Conservation (phyloP, 768 basidiomycete genomes). For the Mrakia gelida region DNA sequence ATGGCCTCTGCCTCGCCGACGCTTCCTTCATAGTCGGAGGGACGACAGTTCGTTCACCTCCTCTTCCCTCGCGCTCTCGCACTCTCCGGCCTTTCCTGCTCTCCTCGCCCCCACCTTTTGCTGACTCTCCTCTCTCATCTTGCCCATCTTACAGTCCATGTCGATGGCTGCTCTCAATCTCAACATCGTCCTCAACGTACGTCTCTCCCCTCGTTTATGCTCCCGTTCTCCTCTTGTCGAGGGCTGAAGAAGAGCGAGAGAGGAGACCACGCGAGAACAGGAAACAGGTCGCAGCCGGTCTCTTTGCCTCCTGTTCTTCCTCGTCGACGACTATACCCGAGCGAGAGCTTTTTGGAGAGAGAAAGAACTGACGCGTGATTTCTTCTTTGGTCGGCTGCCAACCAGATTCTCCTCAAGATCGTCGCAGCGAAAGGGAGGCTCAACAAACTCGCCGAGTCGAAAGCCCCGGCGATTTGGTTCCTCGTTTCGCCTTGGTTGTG, state of each 20-base stretch:
- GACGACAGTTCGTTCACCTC: neutral
- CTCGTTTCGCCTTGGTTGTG: neutral
- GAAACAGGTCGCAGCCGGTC: neutral
- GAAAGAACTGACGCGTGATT: neutral
- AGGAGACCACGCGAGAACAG: neutral
- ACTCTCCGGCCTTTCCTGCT: neutral
- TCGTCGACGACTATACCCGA: too few relatives aligned
- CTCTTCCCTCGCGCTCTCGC: neutral
- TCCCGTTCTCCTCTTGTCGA: neutral
- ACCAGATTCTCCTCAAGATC: neutral
- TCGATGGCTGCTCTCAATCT: neutral
- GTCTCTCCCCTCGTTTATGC: neutral
- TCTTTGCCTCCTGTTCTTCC: neutral
- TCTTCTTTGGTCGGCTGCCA: neutral
- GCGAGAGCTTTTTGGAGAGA: neutral
- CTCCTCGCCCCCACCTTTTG: neutral
- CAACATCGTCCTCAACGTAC: neutral
- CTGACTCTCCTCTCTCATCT: neutral
- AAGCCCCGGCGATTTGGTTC: neutral
- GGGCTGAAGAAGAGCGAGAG: neutral
- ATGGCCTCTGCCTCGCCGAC: neutral
- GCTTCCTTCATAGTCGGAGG: constrained; percentile 7
- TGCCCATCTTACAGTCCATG: neutral
- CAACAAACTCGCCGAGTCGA: neutral
- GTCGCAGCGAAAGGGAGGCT: neutral